Evolutionary conservation across 768 basidiomycete species (phyloP).

Genomic region (Panaeolus papilionaceus): DNA sequence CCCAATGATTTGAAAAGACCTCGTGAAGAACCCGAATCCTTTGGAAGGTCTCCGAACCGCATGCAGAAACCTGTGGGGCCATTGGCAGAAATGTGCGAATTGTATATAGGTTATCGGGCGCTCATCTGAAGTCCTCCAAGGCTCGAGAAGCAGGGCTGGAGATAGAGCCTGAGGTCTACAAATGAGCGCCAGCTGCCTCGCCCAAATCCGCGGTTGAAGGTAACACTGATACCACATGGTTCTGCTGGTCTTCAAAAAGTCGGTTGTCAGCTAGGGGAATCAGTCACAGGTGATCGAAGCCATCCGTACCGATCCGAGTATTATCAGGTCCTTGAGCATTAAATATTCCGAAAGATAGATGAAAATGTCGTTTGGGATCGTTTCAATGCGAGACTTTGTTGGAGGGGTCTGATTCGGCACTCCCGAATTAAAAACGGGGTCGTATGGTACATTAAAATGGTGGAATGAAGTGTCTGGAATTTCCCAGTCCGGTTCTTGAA

Average conservation of each 20-base stretch:
- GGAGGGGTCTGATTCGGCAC: not conserved
- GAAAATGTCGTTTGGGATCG: not conserved
- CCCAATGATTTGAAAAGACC: not conserved
- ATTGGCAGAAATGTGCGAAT: constrained; percentile 7
- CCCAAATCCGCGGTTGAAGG: not conserved
- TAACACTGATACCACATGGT: not conserved
- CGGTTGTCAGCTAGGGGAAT: not conserved
- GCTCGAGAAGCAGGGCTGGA: constrained; percentile 1
- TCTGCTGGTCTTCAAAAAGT: not conserved
- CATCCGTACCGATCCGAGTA: not conserved
- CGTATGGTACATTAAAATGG: not conserved
- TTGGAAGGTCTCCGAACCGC: not conserved
- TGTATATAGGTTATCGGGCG: not conserved
- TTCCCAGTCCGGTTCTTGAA: not conserved
- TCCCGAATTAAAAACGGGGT: not conserved
- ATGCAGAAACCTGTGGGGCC: not conserved
- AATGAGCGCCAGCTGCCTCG: constrained; percentile 1
- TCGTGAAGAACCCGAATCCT: not conserved
- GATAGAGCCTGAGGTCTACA: constrained; percentile 1
- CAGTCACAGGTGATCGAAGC: not conserved
- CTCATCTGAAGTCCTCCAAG: not conserved
- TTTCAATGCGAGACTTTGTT: not conserved
- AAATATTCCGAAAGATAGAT: not conserved
- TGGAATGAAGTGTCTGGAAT: not conserved
- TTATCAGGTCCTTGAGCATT: not conserved